A percentile compares a stretch with the other conserved stretches of the same genome.
Evolutionary conservation across 2,329 filamentous ascomycete species (phyloP).

Genomic region (Colletotrichum shisoi): DNA sequence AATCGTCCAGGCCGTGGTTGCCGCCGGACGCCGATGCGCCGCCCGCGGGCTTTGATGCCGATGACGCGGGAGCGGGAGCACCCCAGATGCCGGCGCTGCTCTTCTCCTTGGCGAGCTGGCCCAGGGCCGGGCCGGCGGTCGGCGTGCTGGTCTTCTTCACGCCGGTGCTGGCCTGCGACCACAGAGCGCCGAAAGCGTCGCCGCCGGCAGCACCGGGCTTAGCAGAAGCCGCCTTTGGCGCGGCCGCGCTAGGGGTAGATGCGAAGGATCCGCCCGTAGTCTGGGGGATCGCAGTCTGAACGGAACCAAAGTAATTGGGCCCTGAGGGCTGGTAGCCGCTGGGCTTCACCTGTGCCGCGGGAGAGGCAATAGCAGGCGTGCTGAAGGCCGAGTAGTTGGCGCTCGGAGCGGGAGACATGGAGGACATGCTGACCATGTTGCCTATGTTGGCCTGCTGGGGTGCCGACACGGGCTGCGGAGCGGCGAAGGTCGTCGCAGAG

Average conservation of each 20-base stretch:
- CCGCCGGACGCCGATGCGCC: conserved; percentile 30
- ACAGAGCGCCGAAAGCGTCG: conserved; percentile 90
- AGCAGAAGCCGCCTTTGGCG: conserved; percentile 59
- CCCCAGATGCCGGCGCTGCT: conserved; percentile 95
- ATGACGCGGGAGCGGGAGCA: conserved; percentile 61
- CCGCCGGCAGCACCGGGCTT: conserved; percentile 69
- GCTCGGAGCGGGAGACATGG: conserved; percentile 74
- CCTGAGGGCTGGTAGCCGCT: conserved; percentile 76
- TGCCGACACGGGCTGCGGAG: conserved; percentile 84
- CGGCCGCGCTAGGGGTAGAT: conserved; percentile 49
- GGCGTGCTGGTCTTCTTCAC: conserved; percentile 75
- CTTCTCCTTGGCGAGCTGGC: conserved; percentile 97
- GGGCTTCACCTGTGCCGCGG: conserved; percentile 61
- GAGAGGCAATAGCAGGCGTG: conserved; percentile 54
- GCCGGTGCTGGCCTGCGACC: conserved; percentile 76
- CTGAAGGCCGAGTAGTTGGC: conserved; percentile 72
- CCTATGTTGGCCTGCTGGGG: conserved; percentile 81
- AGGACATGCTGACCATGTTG: conserved; percentile 80
- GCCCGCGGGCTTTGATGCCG: conserved; percentile 45
- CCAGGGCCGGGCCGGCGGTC: conserved; percentile 78
- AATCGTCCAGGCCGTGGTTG: conserved; percentile 55
- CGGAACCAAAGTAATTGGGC: conserved; percentile 95
- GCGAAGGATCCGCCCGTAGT: conserved; percentile 40
- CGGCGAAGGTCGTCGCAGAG: conserved; percentile 73
- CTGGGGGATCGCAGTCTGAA: conserved; percentile 58